Evolutionary conservation across 192 early-diverging fungal species (phyloP), one percentile per base, ranked within the genome.

Genomic region (Podila epicladia): DNA sequence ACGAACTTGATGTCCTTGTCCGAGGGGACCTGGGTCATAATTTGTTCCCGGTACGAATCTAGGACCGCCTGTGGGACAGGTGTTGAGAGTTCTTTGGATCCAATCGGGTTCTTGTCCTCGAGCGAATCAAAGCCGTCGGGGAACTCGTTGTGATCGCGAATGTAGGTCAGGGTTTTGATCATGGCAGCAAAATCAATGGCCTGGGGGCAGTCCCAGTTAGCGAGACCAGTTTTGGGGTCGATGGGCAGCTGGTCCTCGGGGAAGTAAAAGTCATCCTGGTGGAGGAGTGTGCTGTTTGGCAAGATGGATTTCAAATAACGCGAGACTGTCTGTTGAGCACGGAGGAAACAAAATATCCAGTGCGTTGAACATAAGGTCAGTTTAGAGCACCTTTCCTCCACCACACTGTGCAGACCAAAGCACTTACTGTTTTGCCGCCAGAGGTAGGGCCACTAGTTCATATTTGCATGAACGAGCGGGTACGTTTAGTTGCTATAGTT

Each of bases 161-260:
- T 64, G 41, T 83, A 62, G 31, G 63, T 41, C 19, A 90, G 57
- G 3, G 66, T 73, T 7, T 62, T 31, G 33, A 69, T 68, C 62
- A 90, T 60, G 15, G 57, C 15, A 2, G 45, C 5, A 37, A 89
- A 88, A 55, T 94, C 92, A n/a, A 93, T 83, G 4, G 92, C 85
- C 19, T 85, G 89, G 6, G 92, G 93, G 37, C 92, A 93, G 82
- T 96, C 94, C 94, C 94, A 96, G 70, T 96, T 93, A 57, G 85
- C 75, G 8, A 90, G 68, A 7, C 86, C 83, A 4, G 87, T 87
- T 31, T 77, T 83, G 11, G 75, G 65, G 74, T 93, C 82, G 4
- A 89, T 65, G 19, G 93, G 93, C n/a, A 95, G 89, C 24, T 91
- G 77, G 64, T 22, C 67, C n/a, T 91, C 91, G 0, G 88, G 86